Conservation (phyloP, 164 flowering plant species). For the Nymphaea thermarum region DNA sequence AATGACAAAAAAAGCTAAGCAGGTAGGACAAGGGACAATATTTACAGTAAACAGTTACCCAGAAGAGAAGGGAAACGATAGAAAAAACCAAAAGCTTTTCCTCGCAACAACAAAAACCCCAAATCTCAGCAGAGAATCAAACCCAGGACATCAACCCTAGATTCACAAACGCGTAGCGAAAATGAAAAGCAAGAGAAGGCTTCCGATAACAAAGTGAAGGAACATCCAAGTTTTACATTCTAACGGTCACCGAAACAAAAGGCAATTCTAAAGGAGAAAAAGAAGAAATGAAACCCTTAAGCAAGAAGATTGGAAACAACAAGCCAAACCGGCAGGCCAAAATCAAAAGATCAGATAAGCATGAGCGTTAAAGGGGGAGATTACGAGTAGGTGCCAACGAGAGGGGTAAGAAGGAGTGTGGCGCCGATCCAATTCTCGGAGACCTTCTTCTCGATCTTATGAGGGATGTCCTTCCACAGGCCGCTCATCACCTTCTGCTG, state of each 20-base stretch:
- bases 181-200: not conserved
- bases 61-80: too few relatives aligned
- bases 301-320: too few relatives aligned
- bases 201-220: not conserved
- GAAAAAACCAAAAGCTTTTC: not conserved
- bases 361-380: not conserved
- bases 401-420: slow-evolving; percentile 43
- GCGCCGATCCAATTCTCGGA: slow-evolving; percentile 74
- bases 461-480: slow-evolving; percentile 57
- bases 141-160: not conserved
- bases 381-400: slow-evolving; percentile 52
- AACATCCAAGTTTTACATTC: not conserved
- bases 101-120: not conserved
- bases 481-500: slow-evolving; percentile 81
- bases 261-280: too few relatives aligned
- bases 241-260: not conserved
- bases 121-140: not conserved
- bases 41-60: too few relatives aligned
- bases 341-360: not conserved
- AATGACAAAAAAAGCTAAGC: too few relatives aligned
- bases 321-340: too few relatives aligned
- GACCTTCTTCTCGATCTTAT: slow-evolving; percentile 58
- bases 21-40: too few relatives aligned
- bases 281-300: too few relatives aligned
- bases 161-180: not conserved